These are phyloP conservation scores for Fomitopsis serialis DNA, from an alignment of 768 basidiomycete species.

Conservation along the genomic window DNA sequence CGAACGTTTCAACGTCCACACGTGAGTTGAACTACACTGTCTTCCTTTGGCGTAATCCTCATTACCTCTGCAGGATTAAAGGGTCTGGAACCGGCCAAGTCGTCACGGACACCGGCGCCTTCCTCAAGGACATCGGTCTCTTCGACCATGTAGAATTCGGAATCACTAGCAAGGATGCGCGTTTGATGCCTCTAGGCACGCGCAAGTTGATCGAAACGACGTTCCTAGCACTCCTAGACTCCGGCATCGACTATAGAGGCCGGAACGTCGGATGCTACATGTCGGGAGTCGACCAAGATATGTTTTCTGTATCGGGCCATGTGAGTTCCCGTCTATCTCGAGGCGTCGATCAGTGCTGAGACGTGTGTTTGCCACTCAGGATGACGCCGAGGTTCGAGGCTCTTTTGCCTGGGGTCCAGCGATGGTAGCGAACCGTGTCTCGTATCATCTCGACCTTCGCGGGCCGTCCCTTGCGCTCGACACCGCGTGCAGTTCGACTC, in stretches of 20 bases:
- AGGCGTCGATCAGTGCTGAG: neutral
- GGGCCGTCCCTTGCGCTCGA: conserved; percentile 48
- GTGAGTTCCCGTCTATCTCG: conserved; percentile 13
- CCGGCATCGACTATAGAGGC: conserved; percentile 41
- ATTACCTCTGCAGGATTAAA: neutral
- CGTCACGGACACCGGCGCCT: conserved; percentile 27
- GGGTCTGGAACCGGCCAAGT: conserved; percentile 9
- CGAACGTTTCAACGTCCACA: conserved; percentile 28
- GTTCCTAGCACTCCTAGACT: conserved; percentile 40
- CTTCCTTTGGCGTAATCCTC: neutral
- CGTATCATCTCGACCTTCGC: conserved; percentile 35
- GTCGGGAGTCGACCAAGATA: conserved; percentile 25
- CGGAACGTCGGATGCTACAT: conserved; percentile 38
- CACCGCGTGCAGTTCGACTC: conserved; percentile 44
- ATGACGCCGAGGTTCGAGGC: conserved; percentile 28
- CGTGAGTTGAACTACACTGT: conserved; percentile 16
- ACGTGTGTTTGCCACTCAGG: conserved; percentile 16
- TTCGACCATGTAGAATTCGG: conserved; percentile 40
- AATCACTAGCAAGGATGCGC: conserved; percentile 31
- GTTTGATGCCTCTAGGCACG: conserved; percentile 28
- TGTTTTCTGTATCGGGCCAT: conserved; percentile 22
- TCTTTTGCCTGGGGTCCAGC: conserved; percentile 29
- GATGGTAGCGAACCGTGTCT: conserved; percentile 36
- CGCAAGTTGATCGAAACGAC: conserved; percentile 33
- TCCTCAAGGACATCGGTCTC: conserved; percentile 30